These are phyloP conservation scores for Daldinia sp. DNA, from an alignment of 2,329 filamentous ascomycete species.

Conservation along the genomic window DNA sequence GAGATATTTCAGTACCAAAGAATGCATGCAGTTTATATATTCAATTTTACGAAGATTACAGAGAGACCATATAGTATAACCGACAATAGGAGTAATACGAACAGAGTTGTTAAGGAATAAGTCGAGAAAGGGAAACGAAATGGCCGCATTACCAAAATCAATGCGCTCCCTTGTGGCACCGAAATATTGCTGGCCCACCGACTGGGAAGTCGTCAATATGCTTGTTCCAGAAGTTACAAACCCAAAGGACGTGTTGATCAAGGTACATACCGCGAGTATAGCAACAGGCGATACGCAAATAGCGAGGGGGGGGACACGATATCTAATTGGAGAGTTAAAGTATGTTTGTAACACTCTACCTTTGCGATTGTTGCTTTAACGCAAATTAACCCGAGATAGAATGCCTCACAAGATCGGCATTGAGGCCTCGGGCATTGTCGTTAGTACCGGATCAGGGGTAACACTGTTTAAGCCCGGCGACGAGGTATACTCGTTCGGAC, in stretches of 20 bases:
- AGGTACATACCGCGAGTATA: conserved; percentile 50
- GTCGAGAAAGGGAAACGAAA: not conserved
- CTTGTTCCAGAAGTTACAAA: conserved; percentile 54
- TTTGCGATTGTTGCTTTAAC: not conserved
- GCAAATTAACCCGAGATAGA: conserved; percentile 14
- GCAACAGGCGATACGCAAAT: conserved; percentile 49
- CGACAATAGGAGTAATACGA: not conserved
- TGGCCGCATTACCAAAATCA: conserved; percentile 47
- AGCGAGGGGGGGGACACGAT: conserved; percentile 39
- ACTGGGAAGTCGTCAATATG: conserved; percentile 52
- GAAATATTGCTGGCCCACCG: conserved; percentile 50
- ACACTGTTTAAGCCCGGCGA: conserved; percentile 46
- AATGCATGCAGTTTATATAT: not conserved
- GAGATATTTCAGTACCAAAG: not conserved
- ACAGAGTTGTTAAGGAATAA: not conserved
- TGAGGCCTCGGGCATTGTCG: conserved; percentile 46
- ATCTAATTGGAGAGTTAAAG: conserved; percentile 43
- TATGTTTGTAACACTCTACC: conserved; percentile 33
- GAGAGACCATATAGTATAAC: no score
- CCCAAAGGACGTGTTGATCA: conserved; percentile 55
- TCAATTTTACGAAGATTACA: no score
- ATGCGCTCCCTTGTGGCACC: conserved; percentile 56
- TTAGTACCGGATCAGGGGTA: conserved; percentile 43
- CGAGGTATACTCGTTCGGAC: conserved; percentile 49
- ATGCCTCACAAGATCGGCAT: conserved; percentile 42